Base-by-base conservation (phyloP, 73 alveolate species). In the Paramecium pentaurelia region DNA sequence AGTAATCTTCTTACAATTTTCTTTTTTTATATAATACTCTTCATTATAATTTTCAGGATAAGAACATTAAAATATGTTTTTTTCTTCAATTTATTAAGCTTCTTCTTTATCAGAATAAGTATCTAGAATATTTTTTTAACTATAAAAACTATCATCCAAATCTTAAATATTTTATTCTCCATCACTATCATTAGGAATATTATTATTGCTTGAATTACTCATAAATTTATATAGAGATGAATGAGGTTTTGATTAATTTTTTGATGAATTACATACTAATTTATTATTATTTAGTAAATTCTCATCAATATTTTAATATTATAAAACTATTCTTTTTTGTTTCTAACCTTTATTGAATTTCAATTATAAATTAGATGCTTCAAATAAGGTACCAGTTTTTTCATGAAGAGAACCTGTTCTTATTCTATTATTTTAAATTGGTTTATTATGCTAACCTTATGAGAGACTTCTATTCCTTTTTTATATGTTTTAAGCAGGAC, bases 101-200 rank as follows among this genome's bases (percentile, higher is more conserved):
- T 64, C 42, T 27, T 27, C 47, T 28, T 64, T 51, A 12, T 64
- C 84, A 14, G 34, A 34, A 30, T 75, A 28, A 14, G 68, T 37
- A 30, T 38, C 88, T 36, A 75, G 37, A 6, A 38, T 38, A 30
- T 30, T 38, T 38, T 75, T 75, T 75, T 75, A 36, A 75, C 88
- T 75, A 18, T 75, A 75, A 38, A 36, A 75, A 38, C 88, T 75
- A 36, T 75, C 88, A 75, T 75, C 88, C 4, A 75, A 38, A 12
- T 30, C 60, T 22, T 42, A 34, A 20, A 75, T 38, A 12, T 75
- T 42, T 42, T 30, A n/a, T 37, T 75, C 88, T 32, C 30, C 54
- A 28, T 20, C 85, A 68, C 85, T 68, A 11, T 68, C 85, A 68
- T 68, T 68, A 2, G 85, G 85, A 27, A 68, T 68, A 68, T 68